These are phyloP conservation scores for Vigna hirtella DNA, from an alignment of 306 rosid genomes.

Conservation along the genomic window DNA sequence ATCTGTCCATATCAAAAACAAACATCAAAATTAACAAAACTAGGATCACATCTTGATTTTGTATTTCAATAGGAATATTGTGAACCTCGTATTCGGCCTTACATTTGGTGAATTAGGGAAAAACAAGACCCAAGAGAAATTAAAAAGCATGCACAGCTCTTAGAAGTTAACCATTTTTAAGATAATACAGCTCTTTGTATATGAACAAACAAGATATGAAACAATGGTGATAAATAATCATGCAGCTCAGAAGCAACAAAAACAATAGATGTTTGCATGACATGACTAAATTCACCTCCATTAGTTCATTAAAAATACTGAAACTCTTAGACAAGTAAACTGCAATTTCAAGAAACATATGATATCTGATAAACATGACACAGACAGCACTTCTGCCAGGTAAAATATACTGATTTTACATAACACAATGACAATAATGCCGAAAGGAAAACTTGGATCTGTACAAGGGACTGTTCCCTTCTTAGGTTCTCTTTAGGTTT, in stretches of 20 bases:
- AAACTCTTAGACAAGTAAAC: constrained; percentile 11
- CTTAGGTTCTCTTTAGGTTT: too few relatives aligned
- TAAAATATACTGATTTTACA: constrained; percentile 17
- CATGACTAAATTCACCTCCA: background rate
- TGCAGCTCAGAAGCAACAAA: constrained; percentile 24
- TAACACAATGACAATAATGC: constrained; percentile 8
- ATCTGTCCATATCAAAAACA: constrained; percentile 64
- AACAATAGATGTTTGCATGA: background rate
- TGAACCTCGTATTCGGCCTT: constrained; percentile 32
- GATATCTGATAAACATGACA: constrained; percentile 17
- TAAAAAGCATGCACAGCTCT: constrained; percentile 20
- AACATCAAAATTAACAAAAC: constrained; percentile 37
- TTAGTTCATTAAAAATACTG: constrained; percentile 7
- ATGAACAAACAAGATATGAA: constrained; percentile 10
- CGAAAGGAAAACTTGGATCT: background rate
- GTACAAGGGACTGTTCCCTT: too few relatives aligned
- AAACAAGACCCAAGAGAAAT: background rate
- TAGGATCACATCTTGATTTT: constrained; percentile 25
- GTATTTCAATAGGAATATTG: constrained; percentile 31
- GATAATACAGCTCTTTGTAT: constrained; percentile 22
- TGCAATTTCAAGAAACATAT: background rate
- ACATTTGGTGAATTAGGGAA: constrained; percentile 34
- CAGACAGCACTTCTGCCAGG: background rate
- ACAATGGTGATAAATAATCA: background rate
- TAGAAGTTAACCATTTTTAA: constrained; percentile 22